Evolutionary conservation across 352 stramenopile species (phyloP).

Genomic region (Phytopythium chamaehyphon): DNA sequence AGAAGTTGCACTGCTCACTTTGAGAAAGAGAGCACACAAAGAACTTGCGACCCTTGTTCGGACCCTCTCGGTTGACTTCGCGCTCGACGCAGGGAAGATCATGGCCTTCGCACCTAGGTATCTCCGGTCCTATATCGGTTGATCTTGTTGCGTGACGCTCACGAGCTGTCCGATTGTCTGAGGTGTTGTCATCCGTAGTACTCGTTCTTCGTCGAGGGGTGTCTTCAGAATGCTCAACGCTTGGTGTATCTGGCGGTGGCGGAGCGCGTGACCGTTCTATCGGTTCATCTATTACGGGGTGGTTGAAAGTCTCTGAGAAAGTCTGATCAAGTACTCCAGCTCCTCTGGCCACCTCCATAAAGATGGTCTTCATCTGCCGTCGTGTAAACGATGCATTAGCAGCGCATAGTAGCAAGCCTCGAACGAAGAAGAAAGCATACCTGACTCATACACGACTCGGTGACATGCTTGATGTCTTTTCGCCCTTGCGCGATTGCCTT

Average conservation of each 20-base stretch:
- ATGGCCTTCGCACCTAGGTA: slow-evolving; percentile 48
- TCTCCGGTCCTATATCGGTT: slow-evolving; percentile 6
- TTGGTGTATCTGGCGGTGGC: background rate
- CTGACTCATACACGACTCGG: slow-evolving; percentile 85
- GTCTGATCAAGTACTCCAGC: slow-evolving; percentile 88
- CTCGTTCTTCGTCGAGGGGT: slow-evolving; percentile 6
- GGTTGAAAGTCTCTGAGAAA: slow-evolving; percentile 88
- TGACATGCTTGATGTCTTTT: slow-evolving; percentile 72
- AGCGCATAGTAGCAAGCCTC: slow-evolving; percentile 8
- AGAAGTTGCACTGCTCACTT: slow-evolving; percentile 89
- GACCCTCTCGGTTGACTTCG: slow-evolving; percentile 49
- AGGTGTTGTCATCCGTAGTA: slow-evolving; percentile 5
- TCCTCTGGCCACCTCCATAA: slow-evolving; percentile 65
- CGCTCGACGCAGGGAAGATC: slow-evolving; percentile 44
- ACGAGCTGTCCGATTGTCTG: background rate
- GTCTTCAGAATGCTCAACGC: background rate
- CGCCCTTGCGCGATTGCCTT: slow-evolving; percentile 79
- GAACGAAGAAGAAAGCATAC: slow-evolving; percentile 42
- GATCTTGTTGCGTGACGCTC: slow-evolving; percentile 10
- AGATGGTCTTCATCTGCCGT: slow-evolving; percentile 73
- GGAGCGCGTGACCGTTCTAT: slow-evolving; percentile 6
- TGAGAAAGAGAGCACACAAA: slow-evolving; percentile 84
- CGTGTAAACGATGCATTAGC: slow-evolving; percentile 4
- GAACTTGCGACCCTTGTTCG: slow-evolving; percentile 92
- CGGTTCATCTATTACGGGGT: slow-evolving; percentile 18